Percentiles rank a stretch among this genome's conserved stretches.
Conservation (phyloP, 2,329 filamentous ascomycete genomes). For the Colletotrichum lupini region DNA sequence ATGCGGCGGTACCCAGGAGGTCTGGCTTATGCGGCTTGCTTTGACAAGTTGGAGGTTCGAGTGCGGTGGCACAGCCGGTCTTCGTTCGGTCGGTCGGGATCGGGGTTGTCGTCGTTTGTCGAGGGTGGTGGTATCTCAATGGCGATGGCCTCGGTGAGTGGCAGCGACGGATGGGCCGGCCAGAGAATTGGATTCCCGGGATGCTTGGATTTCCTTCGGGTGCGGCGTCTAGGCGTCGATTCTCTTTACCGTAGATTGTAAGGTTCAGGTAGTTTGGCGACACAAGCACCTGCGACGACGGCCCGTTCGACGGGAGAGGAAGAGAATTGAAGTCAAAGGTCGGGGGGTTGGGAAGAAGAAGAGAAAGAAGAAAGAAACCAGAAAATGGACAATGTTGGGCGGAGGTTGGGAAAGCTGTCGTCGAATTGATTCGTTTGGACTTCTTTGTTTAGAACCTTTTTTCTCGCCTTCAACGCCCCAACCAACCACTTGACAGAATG, state of each 20-base stretch:
- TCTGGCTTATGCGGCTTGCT: too few relatives aligned
- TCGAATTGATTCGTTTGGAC: not conserved
- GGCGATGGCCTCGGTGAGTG: not conserved
- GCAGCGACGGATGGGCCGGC: not conserved
- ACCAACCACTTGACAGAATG: constrained; percentile 7
- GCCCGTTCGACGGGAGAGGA: not conserved
- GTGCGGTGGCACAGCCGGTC: not conserved
- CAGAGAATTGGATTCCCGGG: not conserved
- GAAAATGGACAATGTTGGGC: not conserved
- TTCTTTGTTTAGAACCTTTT: not conserved
- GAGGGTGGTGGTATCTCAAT: not conserved
- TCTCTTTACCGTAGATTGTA: not conserved
- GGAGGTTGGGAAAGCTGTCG: not conserved
- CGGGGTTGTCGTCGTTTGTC: not conserved
- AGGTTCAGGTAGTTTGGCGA: not conserved
- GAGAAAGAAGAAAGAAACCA: too few relatives aligned
- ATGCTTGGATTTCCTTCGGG: not conserved
- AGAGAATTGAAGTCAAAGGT: too few relatives aligned
- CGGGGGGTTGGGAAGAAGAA: not conserved
- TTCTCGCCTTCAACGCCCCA: not conserved
- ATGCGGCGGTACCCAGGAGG: not conserved
- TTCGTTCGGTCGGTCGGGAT: not conserved
- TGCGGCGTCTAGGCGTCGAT: not conserved
- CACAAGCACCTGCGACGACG: not conserved
- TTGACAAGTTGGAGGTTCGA: not conserved